Evolutionary conservation across 163 green algal species (phyloP), one percentile per base, ranked within the genome.

Genomic region (Coccomyxa subellipsoidea): DNA sequence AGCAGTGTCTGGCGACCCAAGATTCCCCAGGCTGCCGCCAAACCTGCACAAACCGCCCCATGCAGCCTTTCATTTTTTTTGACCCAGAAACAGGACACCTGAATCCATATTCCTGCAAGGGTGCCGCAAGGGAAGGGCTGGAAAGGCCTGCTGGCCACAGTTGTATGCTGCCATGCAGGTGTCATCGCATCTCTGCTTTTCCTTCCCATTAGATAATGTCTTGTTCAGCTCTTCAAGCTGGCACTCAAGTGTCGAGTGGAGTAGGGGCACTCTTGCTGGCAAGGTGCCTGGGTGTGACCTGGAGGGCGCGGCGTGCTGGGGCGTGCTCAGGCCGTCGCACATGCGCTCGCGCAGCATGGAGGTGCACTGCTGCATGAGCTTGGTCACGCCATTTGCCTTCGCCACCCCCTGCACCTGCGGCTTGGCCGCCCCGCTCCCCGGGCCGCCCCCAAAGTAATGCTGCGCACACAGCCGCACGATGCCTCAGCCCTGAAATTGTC

Each of bases 321-420:
- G 40, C 31, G 38, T 78, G 37, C 76, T 35, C 5, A 39, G n/a
- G 31, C 78, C 77, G 69, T 72, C 70, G 36, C 88, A 89, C 81
- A 94, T 90, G 23, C 84, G 84, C 18, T 92, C 91, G 40, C 85
- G 89, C 53, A 95, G 84, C 87, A 95, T 94, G 69, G 84, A 80
- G 32, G 90, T 95, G 84, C 91, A 95, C 77, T 93, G 91, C 82
- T 93, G 91, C 92, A 95, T 94, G 7, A 95, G 84, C 59, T 87
- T 85, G 9, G 91, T 92, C 6, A 95, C 87, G 35, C 91, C 91
- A 21, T 88, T 86, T 29, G 83, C 78, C 21, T 82, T 84, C 32
- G 87, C 79, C 39, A 85, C 79, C 3, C 66, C 81, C 4, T 85
- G 25, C 84, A 54, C 86, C 39, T 32, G 76, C 76, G 29, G 59